Evolutionary conservation across 331 rosid species (phyloP), one percentile per base, ranked within the genome.

Genomic region (Quercus tomentella): DNA sequence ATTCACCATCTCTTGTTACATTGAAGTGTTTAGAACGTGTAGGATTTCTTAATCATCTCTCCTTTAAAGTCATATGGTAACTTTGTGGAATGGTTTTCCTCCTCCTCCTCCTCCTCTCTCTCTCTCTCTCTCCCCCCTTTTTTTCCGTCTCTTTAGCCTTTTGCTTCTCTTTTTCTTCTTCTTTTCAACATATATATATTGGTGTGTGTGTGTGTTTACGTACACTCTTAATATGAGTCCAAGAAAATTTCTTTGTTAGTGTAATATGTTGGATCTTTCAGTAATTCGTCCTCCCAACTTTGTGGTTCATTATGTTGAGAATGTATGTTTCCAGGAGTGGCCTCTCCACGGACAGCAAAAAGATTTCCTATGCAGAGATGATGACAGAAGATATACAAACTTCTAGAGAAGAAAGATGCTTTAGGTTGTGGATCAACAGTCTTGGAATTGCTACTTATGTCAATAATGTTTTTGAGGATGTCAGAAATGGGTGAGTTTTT

Each of bases 341-440:
- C 78, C 86, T 94, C 77, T 88, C 97, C 14, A 85, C 90, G 41
- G 97, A 94, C 72, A 92, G 74, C 78, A 90, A 77, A 80, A 89
- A 87, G 82, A 79, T 92, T 73, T 89, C 98, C 7, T 94, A 76
- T 82, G 98, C 98, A 15, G 94, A 89, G 91, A 94, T 94, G 94
- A 92, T 94, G 91, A 62, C 94, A 1, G 98, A 94, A 21, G 98
- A 94, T 72, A 91, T 92, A 83, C 92, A 88, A 83, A 92, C 96
- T 43, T 94, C 84, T 79, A 86, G 96, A 87, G 98, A 94, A 84
- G 98, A 94, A 87, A 90, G 98, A 83, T 94, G 98, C 79, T 94
- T 85, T 72, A 90, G 98, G 70, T 73, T 92, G 76, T 94, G 98
- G 98, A 92, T 94, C 85, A 92, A 94, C 76, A 94, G 97, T 86